Conservation (phyloP, 2,329 filamentous ascomycete species). For the Colletotrichum acutatum region DNA sequence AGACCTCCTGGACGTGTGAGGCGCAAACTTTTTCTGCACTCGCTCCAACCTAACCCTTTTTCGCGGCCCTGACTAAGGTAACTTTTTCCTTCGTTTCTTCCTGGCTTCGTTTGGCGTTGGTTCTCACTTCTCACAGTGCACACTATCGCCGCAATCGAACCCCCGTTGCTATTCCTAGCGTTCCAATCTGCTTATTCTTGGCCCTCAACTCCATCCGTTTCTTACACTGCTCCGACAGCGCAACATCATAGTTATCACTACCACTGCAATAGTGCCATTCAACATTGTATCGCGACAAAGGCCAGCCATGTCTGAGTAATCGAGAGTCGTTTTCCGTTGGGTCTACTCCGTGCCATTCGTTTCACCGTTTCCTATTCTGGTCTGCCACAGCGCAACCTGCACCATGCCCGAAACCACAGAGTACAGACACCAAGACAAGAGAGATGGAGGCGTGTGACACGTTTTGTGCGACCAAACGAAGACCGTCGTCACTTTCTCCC, state of each 20-base stretch:
- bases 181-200: conserved; percentile 20
- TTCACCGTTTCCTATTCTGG: conserved; percentile 15
- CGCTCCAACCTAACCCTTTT: background rate
- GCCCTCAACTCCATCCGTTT: conserved; percentile 9
- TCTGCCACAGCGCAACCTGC: background rate
- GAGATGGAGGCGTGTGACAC: background rate
- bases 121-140: background rate
- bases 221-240: conserved; percentile 26
- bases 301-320: background rate
- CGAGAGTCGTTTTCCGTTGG: background rate
- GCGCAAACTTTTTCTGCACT: conserved; percentile 1
- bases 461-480: background rate
- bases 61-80: background rate
- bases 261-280: background rate
- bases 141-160: background rate
- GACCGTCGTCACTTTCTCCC: background rate
- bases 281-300: background rate
- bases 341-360: background rate
- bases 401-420: background rate
- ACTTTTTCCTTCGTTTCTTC: background rate
- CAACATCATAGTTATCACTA: background rate
- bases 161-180: conserved; percentile 33
- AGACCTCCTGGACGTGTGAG: conserved; percentile 21
- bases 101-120: background rate
- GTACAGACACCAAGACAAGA: background rate